Base-by-base conservation (phyloP, 768 basidiomycete genomes). In the Russula griseocarnosa region DNA sequence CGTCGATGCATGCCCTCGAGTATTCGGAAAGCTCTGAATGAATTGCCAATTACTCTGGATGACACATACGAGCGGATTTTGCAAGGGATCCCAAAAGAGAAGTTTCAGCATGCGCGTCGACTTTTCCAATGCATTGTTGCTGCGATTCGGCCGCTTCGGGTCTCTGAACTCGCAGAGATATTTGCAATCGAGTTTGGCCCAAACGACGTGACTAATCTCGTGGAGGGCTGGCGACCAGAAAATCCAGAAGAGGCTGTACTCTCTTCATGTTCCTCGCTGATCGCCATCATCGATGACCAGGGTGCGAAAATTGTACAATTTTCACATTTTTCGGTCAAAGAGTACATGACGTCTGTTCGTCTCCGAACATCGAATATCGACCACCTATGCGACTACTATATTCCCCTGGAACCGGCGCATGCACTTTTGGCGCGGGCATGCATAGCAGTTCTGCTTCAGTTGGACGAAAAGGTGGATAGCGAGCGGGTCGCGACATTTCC, bases 311-410 rank as follows among this genome's bases (percentile, higher is more conserved):
- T 55, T 18, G 55, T 55, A 11, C 55, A 55, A 26, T 55, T 55
- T 18, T 55, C 55, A 13, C 55, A 55, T 2, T 55, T 55, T 24
- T 55, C 55, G 1, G 55, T 55, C 9, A 55, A 55, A 20, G 55
- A 55, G 3, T 55, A 11, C 16, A 20, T 55, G 26, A 55, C 55
- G 1, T 55, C 55, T 11, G 24, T 28, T 28, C 55, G 55, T 5
- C 55, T 55, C 18, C 38, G 8, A 18, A 28, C 55, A 1, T 55
- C 55, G 26, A 7, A 38, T 0, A 16, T 55, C 8, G 40, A 10
- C 9, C 18, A 55, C 18, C 3, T 55, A 24, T 16, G 38, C 3
- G 1, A 18, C 5, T 42, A 55, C 55, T 26, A 55, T 5, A 24
- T 55, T 28, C 26, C 38, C 5, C 26, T 55, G 3, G 16, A 42